Evolutionary conservation across 805 yeast species (phyloP).

Genomic region (Saccharomyces paradoxus): DNA sequence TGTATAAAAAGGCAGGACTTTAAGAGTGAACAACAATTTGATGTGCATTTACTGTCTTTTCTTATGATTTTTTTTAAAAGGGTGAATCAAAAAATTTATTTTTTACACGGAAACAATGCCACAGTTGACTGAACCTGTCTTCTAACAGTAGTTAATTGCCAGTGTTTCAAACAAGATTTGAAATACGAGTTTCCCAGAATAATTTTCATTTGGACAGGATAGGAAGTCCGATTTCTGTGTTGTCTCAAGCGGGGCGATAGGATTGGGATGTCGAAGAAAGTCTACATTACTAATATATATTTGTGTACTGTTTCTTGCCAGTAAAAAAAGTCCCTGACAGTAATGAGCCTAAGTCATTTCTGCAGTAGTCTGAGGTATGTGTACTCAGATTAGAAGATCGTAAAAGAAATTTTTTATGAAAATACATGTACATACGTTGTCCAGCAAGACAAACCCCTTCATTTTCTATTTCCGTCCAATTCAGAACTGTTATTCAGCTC

Average conservation of each 20-base stretch:
- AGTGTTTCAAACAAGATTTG: slow-evolving; percentile 28
- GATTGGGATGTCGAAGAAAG: slow-evolving; percentile 34
- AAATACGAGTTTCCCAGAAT: slow-evolving; percentile 33
- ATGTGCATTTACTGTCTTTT: background rate
- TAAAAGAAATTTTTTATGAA: background rate
- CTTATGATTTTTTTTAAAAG: slow-evolving; percentile 11
- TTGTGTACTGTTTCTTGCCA: background rate
- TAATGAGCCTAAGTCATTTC: background rate
- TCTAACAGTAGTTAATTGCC: slow-evolving; percentile 33
- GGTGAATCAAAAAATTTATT: slow-evolving; percentile 27
- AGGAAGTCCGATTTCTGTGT: slow-evolving; percentile 35
- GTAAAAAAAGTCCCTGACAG: background rate
- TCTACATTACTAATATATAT: slow-evolving; percentile 21
- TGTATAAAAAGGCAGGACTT: slow-evolving; percentile 1
- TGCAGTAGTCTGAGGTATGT: background rate
- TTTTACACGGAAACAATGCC: slow-evolving; percentile 31
- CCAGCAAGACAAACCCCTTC: slow-evolving; percentile 1
- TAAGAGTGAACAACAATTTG: background rate
- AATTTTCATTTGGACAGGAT: slow-evolving; percentile 25
- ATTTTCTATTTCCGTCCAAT: background rate
- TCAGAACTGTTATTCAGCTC: background rate
- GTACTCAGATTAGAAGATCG: too few relatives aligned
- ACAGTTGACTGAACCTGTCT: slow-evolving; percentile 32
- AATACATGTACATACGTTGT: slow-evolving; percentile 5
- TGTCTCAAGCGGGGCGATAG: slow-evolving; percentile 22